Evolutionary conservation across 2,329 filamentous ascomycete species (phyloP), one percentile per base, ranked within the genome.

Genomic region (Trichoderma simmonsii): DNA sequence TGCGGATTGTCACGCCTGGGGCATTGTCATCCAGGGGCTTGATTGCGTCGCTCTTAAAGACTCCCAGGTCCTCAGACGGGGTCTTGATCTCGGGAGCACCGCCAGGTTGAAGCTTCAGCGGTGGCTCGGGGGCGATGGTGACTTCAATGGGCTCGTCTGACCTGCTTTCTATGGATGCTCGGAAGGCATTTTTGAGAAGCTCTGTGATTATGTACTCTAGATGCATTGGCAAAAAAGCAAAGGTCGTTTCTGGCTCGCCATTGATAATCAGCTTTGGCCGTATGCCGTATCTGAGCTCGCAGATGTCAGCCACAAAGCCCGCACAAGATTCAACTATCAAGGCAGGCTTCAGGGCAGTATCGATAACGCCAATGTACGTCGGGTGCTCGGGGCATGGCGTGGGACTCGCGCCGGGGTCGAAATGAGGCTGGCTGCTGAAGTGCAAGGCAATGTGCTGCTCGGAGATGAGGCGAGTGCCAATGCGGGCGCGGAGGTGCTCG

Each of bases 141-240:
- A 98, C 91, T 75, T 97, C 93, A 54, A 99, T 87, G 1, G 95
- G 93, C 75, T 97, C 92, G 56, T 88, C 87, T 76, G 92, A 91
- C n/a, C 90, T 90, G 72, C 88, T 91, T 82, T 99, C 96, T 11
- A 98, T 91, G 0, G 94, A 97, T 4, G 96, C 95, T 57, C 96
- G 90, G 84, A 98, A 99, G 1, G 95, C 93, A 79, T 99, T 99
- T 82, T 99, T 99, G 72, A 99, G 87, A 1, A 99, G 87, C 82
- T 99, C 96, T 0, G 95, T 99, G 75, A 98, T 89, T 75, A 99
- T 98, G 81, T 99, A 99, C 82, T 98, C 95, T 28, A 99, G 88
- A 81, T 99, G 96, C 80, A 97, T 96, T 15, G 96, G 96, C 9
- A 99, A 91, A 78, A 97, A 96, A 24, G 95, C 94, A 79, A 99